phyloP scores from a whole-genome alignment of 2,329 filamentous ascomycete genomes.

The Biscogniauxia mediterranea region DNA sequence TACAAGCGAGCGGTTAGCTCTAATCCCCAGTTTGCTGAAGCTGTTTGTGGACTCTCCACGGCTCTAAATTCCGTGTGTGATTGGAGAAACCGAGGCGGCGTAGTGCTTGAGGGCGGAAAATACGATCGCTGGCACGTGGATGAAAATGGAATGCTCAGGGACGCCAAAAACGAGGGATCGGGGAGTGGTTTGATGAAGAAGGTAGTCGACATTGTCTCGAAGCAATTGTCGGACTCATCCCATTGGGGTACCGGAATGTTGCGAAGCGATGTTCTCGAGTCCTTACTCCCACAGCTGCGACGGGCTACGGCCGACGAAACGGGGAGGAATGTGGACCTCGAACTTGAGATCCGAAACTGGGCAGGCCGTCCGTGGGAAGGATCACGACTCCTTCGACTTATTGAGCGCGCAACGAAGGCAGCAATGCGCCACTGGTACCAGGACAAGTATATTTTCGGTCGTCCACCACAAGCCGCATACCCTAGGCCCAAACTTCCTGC shows the following conservation, averaged over 20 bases:
- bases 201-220: conserved; percentile 86
- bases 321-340: conserved; percentile 36
- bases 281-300: conserved; percentile 48
- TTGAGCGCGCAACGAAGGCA: conserved; percentile 79
- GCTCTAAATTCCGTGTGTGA: conserved; percentile 95
- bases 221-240: conserved; percentile 83
- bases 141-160: conserved; percentile 75
- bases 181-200: conserved; percentile 82
- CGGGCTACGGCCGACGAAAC: conserved; percentile 37
- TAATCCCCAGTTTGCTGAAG: conserved; percentile 96
- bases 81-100: conserved; percentile 86
- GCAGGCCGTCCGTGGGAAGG: conserved; percentile 81
- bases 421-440: conserved; percentile 85
- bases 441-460: conserved; percentile 68
- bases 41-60: conserved; percentile 91
- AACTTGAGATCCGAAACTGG: conserved; percentile 56
- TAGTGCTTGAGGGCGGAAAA: conserved; percentile 68
- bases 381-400: conserved; percentile 74
- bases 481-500: conserved; percentile 70
- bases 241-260: conserved; percentile 78
- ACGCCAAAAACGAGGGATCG: conserved; percentile 60
- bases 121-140: conserved; percentile 94
- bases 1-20: conserved; percentile 86
- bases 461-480: conserved; percentile 61
- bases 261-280: conserved; percentile 50